Evolutionary conservation across 2,329 filamentous ascomycete species (phyloP), one percentile per base, ranked within the genome.

Genomic region (Fusarium poae): DNA sequence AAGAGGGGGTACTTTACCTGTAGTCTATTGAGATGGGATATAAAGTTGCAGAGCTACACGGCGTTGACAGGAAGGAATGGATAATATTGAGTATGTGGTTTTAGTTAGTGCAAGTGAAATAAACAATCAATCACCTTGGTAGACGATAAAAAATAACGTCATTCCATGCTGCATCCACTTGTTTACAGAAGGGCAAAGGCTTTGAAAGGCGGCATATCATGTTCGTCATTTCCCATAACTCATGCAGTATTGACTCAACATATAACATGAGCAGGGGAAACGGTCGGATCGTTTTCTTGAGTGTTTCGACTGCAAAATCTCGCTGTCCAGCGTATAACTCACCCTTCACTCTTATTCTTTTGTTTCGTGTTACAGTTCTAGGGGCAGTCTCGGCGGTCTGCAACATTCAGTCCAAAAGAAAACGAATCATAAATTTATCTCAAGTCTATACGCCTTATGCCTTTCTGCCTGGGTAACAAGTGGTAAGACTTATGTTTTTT

Each of bases 11-110:
- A 27, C 13, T 30, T 40, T 25, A 25, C 29, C 15, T 54, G 34
- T 49, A 61, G 43, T 57, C 34, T 43, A 51, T 62, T 39, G 25
- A 57, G 44, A 64, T 63, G 62, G 57, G 68, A 72, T 72, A 62
- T 49, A 62, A 63, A 56, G 54, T 50, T 64, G 55, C 60, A 71
- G 51, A 67, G 51, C 59, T 58, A 57, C 62, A 59, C 60, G 74
- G 72, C 74, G 74, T 76, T 76, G 69, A 30, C 42, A 46, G 63
- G 62, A 69, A 60, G 54, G 57, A 53, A 63, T 52, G 59, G 51
- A 40, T 65, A 43, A 59, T 62, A 25, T 50, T 46, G 55, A 60
- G 58, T 55, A 55, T 62, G 65, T 50, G 30, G 48, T 54, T 54
- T 62, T 45, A 54, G 48, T 56, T 62, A 43, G 68, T 69, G 51